phyloP scores from a whole-genome alignment of 176 grass and related monocot species.

The Triticum dicoccoides region DNA sequence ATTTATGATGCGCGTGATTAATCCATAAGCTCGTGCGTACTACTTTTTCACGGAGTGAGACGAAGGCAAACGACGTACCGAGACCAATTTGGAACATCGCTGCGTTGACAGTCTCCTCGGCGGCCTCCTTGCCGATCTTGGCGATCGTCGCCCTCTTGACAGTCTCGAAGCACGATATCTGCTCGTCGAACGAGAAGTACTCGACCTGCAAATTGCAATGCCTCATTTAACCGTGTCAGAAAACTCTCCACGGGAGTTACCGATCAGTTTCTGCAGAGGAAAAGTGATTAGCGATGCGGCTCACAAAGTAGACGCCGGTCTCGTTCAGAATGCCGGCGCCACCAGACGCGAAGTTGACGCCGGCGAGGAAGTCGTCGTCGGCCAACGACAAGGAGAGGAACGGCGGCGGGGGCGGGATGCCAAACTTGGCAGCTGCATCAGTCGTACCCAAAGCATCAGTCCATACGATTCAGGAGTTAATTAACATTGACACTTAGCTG shows the following conservation, averaged over 20 bases:
- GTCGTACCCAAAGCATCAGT: neutral
- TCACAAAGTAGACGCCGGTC: conserved; percentile 92
- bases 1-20: neutral
- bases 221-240: neutral
- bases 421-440: conserved; percentile 69
- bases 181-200: conserved; percentile 86
- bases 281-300: neutral
- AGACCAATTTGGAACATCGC: conserved; percentile 71
- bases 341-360: conserved; percentile 86
- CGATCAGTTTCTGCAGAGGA: neutral
- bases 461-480: no score
- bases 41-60: neutral
- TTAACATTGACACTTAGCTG: neutral
- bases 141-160: conserved; percentile 58
- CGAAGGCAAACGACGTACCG: conserved; percentile 10
- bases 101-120: conserved; percentile 57
- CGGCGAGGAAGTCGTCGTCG: conserved; percentile 52
- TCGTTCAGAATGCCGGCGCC: conserved; percentile 95
- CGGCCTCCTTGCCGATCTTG: conserved; percentile 57
- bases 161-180: conserved; percentile 67
- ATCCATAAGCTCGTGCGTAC: neutral
- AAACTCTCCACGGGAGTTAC: neutral
- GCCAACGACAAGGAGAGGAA: conserved; percentile 67
- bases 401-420: conserved; percentile 58
- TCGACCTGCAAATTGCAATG: conserved; percentile 50